Base-by-base conservation (phyloP, 129 eudicot species). In the Silybum marianum region DNA sequence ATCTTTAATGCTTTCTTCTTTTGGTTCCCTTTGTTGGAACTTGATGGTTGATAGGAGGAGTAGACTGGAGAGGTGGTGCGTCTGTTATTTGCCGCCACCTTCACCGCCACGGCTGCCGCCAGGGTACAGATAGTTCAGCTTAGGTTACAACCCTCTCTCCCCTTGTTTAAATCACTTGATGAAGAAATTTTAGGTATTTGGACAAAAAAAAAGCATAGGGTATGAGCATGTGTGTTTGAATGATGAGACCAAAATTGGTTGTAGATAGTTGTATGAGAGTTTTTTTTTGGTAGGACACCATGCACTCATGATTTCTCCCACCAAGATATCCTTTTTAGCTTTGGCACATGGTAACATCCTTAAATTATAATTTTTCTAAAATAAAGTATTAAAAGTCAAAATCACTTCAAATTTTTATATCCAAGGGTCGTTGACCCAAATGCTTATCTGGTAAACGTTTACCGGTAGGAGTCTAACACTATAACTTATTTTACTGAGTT, bases 21-120 rank as follows among this genome's bases (percentile, higher is more conserved):
- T n/a, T 28, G 83, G 51, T 24, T 75, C 3, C 76, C 86, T 82
- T 78, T 84, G 78, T 79, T 78, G 4, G 90, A 89, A 40, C 85
- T 81, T 70, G 88, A 79, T 18, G 93, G 83, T 34, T 82, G 85
- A 83, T 89, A 85, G 83, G 88, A 90, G 54, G 91, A 83, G 85
- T 88, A 81, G 34, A 83, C 85, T 66, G 78, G 40, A 48, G 87
- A 81, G 72, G 72, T 83, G 72, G 72, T 85, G 90, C 91, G 83
- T 84, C 73, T 77, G 19, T 75, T 80, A 8, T 73, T 85, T 65
- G 77, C 86, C 48, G 85, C 23, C 66, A n/a, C 21, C 6, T 21
- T 6, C 62, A 16, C 62, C 62, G 62, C 21, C 21, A 16, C 1
- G 9, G 2, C 72, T 75, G 79, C 87, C 51, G 83, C 89, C 85